These are phyloP conservation scores for Podaxis sp. DNA, from an alignment of 768 basidiomycete genomes.

Conservation along the genomic window DNA sequence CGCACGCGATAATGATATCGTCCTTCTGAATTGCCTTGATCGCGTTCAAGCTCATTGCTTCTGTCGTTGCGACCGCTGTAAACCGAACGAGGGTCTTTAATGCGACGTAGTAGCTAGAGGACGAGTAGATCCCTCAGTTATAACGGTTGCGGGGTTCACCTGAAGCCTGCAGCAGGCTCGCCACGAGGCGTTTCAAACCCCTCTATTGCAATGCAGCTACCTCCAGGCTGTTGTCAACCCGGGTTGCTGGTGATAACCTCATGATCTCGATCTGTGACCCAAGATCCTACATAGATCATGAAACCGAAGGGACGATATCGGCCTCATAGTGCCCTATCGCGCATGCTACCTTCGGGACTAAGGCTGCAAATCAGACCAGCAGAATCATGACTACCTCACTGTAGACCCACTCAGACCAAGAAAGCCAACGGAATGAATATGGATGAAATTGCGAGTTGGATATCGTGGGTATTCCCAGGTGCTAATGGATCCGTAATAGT, in stretches of 20 bases:
- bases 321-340: background rate
- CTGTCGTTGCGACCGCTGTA: background rate
- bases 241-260: background rate
- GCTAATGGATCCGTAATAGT: no score
- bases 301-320: background rate
- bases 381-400: no score
- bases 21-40: slow-evolving; percentile 9
- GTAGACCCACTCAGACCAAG: no score
- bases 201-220: background rate
- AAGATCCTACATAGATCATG: background rate
- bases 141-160: background rate
- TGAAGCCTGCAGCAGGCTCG: background rate
- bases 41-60: background rate
- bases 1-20: slow-evolving; percentile 22
- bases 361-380: no score
- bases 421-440: no score
- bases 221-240: background rate
- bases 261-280: background rate
- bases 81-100: background rate
- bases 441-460: no score
- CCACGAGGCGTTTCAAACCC: background rate
- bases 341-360: no score
- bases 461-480: no score
- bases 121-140: background rate
- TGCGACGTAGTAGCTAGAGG: background rate